A percentile compares a stretch with the other conserved stretches of the same genome.
Conservation (phyloP, 768 basidiomycete genomes). For the Agrocybe praecox region DNA sequence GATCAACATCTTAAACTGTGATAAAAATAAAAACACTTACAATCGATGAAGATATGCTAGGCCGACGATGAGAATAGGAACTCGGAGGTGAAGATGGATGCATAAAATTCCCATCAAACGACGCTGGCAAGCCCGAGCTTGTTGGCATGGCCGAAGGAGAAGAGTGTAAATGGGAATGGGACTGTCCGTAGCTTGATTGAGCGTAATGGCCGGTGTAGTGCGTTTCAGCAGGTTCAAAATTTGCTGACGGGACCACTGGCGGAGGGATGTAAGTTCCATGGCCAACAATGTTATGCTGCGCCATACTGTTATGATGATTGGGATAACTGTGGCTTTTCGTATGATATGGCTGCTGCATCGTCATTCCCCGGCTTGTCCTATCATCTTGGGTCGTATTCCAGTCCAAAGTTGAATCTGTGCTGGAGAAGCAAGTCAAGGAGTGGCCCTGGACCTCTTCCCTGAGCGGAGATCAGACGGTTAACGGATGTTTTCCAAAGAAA, state of each 20-base stretch:
- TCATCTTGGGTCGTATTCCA: constrained; percentile 13
- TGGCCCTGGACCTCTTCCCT: constrained; percentile 24
- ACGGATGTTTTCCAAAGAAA: neutral
- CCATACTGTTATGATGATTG: neutral
- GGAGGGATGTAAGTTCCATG: constrained; percentile 15
- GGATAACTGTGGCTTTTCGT: constrained; percentile 7
- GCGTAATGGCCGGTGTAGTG: constrained; percentile 17
- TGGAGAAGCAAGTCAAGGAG: constrained; percentile 15
- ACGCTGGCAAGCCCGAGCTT: constrained; percentile 17
- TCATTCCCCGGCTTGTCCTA: constrained; percentile 1
- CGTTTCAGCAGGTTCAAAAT: constrained; percentile 20
- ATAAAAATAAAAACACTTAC: constrained; percentile 18
- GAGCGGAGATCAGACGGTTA: neutral
- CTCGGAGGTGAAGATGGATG: constrained; percentile 15
- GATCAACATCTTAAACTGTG: constrained; percentile 8
- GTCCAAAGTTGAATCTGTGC: constrained; percentile 8
- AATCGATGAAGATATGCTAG: constrained; percentile 22
- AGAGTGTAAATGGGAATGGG: constrained; percentile 18
- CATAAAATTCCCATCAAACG: constrained; percentile 22
- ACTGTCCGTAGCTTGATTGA: constrained; percentile 15
- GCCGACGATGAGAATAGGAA: constrained; percentile 21
- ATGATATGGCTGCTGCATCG: constrained; percentile 9
- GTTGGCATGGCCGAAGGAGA: constrained; percentile 18
- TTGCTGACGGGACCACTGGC: constrained; percentile 14
- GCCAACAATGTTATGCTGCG: neutral